Evolutionary conservation across 306 rosid genomes (phyloP).

Genomic region (Spatholobus suberectus): DNA sequence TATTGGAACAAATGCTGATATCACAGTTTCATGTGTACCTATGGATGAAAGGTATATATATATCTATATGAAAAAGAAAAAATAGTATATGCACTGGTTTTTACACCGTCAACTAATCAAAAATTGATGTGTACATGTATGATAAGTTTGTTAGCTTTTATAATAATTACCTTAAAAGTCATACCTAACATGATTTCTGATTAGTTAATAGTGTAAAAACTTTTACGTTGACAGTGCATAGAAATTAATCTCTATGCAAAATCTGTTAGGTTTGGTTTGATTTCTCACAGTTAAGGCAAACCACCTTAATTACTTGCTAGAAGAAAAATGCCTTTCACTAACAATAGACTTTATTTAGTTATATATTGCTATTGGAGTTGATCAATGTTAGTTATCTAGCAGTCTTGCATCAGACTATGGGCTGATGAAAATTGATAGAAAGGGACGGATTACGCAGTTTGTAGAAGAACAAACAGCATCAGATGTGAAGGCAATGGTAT

Average conservation of each 20-base stretch:
- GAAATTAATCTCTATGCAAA: not conserved
- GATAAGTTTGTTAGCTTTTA: not conserved
- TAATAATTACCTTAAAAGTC: not conserved
- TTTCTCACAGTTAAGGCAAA: not conserved
- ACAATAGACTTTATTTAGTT: not conserved
- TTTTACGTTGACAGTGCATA: not conserved
- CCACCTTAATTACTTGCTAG: not conserved
- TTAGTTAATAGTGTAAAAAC: not conserved
- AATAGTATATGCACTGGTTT: not conserved
- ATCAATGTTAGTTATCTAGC: conserved; percentile 38
- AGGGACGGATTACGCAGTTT: conserved; percentile 63
- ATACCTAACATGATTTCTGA: not conserved
- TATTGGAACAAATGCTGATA: conserved; percentile 72
- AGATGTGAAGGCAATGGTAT: conserved; percentile 79
- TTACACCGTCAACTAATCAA: not conserved
- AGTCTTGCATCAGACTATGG: conserved; percentile 82
- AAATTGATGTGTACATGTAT: not conserved
- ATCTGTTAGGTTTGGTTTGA: not conserved
- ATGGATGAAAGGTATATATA: conserved; percentile 75
- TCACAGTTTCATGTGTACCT: conserved; percentile 85
- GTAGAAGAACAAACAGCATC: conserved; percentile 72
- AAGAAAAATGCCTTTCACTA: not conserved
- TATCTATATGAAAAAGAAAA: not conserved
- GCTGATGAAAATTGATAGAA: conserved; percentile 71
- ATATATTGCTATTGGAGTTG: conserved; percentile 33